Evolutionary conservation across 2,329 filamentous ascomycete genomes (phyloP), one percentile per base, ranked within the genome.

Genomic region (Fusarium graminum): DNA sequence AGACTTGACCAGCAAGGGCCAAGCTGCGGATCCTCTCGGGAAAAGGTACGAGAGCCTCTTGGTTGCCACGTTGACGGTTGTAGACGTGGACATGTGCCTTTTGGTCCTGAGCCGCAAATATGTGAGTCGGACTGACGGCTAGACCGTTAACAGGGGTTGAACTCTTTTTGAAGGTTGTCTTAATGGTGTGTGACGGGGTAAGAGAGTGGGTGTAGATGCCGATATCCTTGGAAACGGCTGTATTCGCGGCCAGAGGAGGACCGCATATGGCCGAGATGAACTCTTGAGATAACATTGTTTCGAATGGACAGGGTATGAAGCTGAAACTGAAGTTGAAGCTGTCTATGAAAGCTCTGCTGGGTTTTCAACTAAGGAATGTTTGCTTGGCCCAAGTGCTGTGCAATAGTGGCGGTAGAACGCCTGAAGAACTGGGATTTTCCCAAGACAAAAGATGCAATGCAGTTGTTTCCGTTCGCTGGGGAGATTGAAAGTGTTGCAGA

Each of bases 31-130:
- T 92, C 72, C 89, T 87, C 78, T 98, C 94, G 0, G 91, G 89
- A 72, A 99, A 97, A 1, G 94, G 91, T 19, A 98, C 88, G 17
- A 92, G 86, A 8, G 92, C 91, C 79, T 98, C 94, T 75, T 97
- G 93, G 71, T 92, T 95, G 28, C 92, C 92, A 65, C 92, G 91
- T 59, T 89, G 85, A 54, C 93, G 86, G 58, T 87, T 94, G 79
- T 98, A 99, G 54, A 99, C 93, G 79, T 98, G 92, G 2, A 99
- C 86, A 40, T 97, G 92, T 0, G 93, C 92, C 78, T 97, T 98
- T 67, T 94, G 93, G 47, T 91, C 86, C 77, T 99, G 95, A 6
- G 93, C 94, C 6, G 94, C 91, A 76, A 97, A 99, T 44, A 98
- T 85, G 76, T 99, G 95, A 19, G 90, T 90, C 42, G 87, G 83